These are phyloP conservation scores for Trichoderma atrobrunneum DNA, from an alignment of 2,329 filamentous ascomycete species.

Conservation along the genomic window DNA sequence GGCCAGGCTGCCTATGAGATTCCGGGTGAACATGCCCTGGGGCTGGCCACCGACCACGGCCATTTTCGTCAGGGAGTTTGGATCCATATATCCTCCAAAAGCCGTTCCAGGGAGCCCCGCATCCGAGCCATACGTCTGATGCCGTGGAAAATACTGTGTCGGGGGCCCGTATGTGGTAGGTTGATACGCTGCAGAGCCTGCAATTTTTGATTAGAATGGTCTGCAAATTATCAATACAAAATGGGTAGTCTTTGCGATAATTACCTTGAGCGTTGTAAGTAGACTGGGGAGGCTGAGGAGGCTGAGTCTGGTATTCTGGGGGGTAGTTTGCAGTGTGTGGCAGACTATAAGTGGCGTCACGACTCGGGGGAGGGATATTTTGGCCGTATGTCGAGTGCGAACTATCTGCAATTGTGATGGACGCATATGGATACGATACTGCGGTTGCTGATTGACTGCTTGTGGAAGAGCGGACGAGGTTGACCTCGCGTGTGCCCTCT, in stretches of 20 bases:
- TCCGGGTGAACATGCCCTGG: slow-evolving; percentile 87
- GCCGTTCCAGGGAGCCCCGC: slow-evolving; percentile 26
- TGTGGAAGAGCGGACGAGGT: slow-evolving; percentile 62
- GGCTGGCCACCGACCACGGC: slow-evolving; percentile 48
- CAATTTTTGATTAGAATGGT: neutral
- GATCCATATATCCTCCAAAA: slow-evolving; percentile 32
- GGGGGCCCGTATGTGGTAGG: slow-evolving; percentile 36
- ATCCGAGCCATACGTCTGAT: slow-evolving; percentile 33
- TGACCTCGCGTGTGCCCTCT: slow-evolving; percentile 62
- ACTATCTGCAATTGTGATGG: slow-evolving; percentile 40
- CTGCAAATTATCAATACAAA: neutral
- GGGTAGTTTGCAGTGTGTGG: slow-evolving; percentile 31
- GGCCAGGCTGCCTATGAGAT: slow-evolving; percentile 87
- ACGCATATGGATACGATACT: slow-evolving; percentile 70
- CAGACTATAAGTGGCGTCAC: slow-evolving; percentile 35
- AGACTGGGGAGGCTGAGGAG: neutral
- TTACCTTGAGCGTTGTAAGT: slow-evolving; percentile 36
- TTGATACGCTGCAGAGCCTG: slow-evolving; percentile 31
- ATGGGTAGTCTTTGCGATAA: neutral
- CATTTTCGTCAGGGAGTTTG: slow-evolving; percentile 33
- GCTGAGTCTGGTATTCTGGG: slow-evolving; percentile 34
- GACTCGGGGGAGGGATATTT: slow-evolving; percentile 38
- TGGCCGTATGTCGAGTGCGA: slow-evolving; percentile 31
- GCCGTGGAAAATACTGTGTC: slow-evolving; percentile 38
- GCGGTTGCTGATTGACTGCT: slow-evolving; percentile 74